Conservation (phyloP, 202 grass and related monocot species). For the Brachypodium distachyon region DNA sequence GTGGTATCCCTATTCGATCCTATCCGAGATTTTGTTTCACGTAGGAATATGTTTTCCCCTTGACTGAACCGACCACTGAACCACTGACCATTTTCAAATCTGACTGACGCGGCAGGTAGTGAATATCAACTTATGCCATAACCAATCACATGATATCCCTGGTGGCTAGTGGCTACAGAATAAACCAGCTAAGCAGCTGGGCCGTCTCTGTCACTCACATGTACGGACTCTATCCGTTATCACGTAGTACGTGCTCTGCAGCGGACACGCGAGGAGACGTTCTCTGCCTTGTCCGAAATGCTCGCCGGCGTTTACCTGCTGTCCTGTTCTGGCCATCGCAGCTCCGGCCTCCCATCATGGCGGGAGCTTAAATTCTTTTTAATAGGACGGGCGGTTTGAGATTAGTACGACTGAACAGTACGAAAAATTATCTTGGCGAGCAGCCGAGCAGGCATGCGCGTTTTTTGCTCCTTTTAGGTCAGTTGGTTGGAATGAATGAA, state of each 20-base stretch:
- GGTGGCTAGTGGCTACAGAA: background rate
- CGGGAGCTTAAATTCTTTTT: background rate
- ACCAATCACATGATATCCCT: background rate
- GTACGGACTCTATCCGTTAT: too few species aligned
- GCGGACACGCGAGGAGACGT: background rate
- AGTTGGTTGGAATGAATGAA: background rate
- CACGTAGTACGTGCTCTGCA: background rate
- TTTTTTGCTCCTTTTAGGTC: background rate
- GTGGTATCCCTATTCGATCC: too few species aligned
- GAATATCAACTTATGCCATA: background rate
- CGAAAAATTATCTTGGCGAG: background rate
- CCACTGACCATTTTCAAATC: background rate
- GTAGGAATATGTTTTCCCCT: too few species aligned
- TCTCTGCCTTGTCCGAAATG: background rate
- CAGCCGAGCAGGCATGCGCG: background rate
- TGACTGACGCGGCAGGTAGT: background rate
- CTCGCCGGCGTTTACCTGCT: background rate
- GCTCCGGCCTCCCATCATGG: background rate
- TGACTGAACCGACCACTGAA: too few species aligned
- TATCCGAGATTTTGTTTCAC: too few species aligned
- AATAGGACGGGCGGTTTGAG: background rate
- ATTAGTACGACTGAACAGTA: background rate
- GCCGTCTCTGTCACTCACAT: background rate
- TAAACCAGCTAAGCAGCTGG: background rate
- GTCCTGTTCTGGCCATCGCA: background rate